Evolutionary conservation across 1,284 basidiomycete species (phyloP), one percentile per base, ranked within the genome.

Genomic region (Papiliotrema laurentii): DNA sequence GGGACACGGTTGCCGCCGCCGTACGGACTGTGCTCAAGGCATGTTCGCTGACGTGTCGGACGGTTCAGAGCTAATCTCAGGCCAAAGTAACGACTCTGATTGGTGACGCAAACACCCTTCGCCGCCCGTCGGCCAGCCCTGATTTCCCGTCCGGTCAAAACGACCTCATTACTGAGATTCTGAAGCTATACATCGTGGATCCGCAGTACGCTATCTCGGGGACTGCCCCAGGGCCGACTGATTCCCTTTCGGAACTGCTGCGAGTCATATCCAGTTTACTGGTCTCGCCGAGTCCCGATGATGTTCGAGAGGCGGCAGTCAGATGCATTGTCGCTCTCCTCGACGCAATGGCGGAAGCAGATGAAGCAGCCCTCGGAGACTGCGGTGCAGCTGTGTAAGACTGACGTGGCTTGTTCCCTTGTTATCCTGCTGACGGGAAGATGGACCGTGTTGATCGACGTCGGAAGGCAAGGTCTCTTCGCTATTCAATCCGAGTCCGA

Each of bases 361-460:
- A 46, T 34, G 43, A 45, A 35, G 14, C 39, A 22, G 28, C 13
- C 16, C 31, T 50, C 5, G 24, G 14, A 9, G 45, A 36, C 14
- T 21, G 30, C 13, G 45, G 45, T 2, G 24, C 30, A n/a, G 37
- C 46, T 14, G 3, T 47, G 46, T 47, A 22, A 35, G 38, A 25
- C 28, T 24, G 7, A 2, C n/a, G 19, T 4, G 10, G 13, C 18
- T 16, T 33, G 9, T 33, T 9, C 9, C n/a, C 30, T 33, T 33
- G 10, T 9, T 10, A 10, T 16, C 5, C 9, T 9, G 46, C 51
- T 55, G 43, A 55, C 27, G 25, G 11, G 11, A 33, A 55, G 50
- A 51, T 72, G 69, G 66, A 61, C 64, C 39, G 55, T 66, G 28
- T 50, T 67, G 13, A 51, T 66, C 21, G 66, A 72, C 53, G 52